Conservation (phyloP, 352 stramenopile genomes). For the Phytophthora hibernalis region DNA sequence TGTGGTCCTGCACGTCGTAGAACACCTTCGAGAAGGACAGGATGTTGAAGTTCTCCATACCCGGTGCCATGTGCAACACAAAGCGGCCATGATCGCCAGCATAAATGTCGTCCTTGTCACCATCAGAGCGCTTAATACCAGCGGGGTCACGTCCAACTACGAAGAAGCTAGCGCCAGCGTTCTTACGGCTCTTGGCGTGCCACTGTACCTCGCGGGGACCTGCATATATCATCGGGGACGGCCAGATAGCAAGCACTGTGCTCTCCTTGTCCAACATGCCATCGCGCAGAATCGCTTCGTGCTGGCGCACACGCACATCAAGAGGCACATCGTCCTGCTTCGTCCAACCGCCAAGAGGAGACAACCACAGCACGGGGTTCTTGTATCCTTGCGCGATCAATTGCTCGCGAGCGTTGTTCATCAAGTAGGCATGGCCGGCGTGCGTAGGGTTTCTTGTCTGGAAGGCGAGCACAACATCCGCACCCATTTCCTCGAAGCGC, state of each 20-base stretch:
- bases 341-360: slow-evolving; percentile 97
- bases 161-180: slow-evolving; percentile 97
- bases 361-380: slow-evolving; percentile 98
- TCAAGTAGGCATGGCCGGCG: slow-evolving; percentile 97
- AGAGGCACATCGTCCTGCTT: slow-evolving; percentile 98
- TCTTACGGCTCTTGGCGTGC: slow-evolving; percentile 97
- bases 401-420: slow-evolving; percentile 96
- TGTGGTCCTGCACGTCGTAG: slow-evolving; percentile 98
- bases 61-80: slow-evolving; percentile 96
- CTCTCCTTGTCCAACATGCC: slow-evolving; percentile 97
- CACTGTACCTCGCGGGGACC: slow-evolving; percentile 98
- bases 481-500: slow-evolving; percentile 95
- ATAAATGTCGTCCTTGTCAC: slow-evolving; percentile 96
- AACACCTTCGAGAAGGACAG: slow-evolving; percentile 97
- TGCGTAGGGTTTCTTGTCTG: slow-evolving; percentile 98
- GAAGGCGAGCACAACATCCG: slow-evolving; percentile 98
- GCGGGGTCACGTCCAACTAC: slow-evolving; percentile 97
- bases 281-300: slow-evolving; percentile 92
- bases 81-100: slow-evolving; percentile 97
- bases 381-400: slow-evolving; percentile 94
- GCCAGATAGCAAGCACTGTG: slow-evolving; percentile 99
- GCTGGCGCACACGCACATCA: slow-evolving; percentile 97
- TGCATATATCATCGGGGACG: slow-evolving; percentile 98
- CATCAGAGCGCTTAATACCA: slow-evolving; percentile 97
- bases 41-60: slow-evolving; percentile 96